Evolutionary conservation across 108 stramenopile species (phyloP).

Genomic region (Fragilariopsis cylindrus): DNA sequence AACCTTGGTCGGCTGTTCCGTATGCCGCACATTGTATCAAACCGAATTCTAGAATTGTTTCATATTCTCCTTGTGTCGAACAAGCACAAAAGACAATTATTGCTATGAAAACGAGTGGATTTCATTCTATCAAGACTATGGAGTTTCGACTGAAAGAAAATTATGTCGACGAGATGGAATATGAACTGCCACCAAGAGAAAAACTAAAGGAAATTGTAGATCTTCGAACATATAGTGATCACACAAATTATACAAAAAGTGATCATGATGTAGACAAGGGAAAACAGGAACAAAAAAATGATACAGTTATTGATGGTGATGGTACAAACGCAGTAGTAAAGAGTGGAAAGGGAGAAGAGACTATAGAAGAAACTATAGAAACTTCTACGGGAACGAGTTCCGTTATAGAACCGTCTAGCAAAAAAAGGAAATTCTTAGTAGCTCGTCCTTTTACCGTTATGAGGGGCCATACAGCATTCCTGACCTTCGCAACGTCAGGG

Average conservation of each 20-base stretch:
- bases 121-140: slow-evolving; percentile 82
- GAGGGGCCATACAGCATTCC: slow-evolving; percentile 97
- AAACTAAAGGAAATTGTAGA: slow-evolving; percentile 39
- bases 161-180: slow-evolving; percentile 73
- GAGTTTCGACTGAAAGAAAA: slow-evolving; percentile 86
- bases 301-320: too few relatives aligned
- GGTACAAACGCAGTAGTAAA: neutral
- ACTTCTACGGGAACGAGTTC: slow-evolving; percentile 19
- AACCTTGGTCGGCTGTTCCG: slow-evolving; percentile 91
- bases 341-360: slow-evolving; percentile 1
- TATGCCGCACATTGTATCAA: slow-evolving; percentile 79
- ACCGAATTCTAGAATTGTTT: slow-evolving; percentile 73
- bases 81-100: slow-evolving; percentile 80
- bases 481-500: slow-evolving; percentile 92
- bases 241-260: slow-evolving; percentile 15
- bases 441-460: slow-evolving; percentile 80
- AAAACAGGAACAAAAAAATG: too few relatives aligned
- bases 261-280: slow-evolving; percentile 10
- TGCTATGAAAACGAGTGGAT: slow-evolving; percentile 65
- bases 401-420: slow-evolving; percentile 23
- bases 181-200: slow-evolving; percentile 51
- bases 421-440: slow-evolving; percentile 36
- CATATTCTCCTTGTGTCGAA: slow-evolving; percentile 95
- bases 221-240: slow-evolving; percentile 5
- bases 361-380: neutral